Conservation (phyloP, 768 basidiomycete species). For the Agrocybe pediades region DNA sequence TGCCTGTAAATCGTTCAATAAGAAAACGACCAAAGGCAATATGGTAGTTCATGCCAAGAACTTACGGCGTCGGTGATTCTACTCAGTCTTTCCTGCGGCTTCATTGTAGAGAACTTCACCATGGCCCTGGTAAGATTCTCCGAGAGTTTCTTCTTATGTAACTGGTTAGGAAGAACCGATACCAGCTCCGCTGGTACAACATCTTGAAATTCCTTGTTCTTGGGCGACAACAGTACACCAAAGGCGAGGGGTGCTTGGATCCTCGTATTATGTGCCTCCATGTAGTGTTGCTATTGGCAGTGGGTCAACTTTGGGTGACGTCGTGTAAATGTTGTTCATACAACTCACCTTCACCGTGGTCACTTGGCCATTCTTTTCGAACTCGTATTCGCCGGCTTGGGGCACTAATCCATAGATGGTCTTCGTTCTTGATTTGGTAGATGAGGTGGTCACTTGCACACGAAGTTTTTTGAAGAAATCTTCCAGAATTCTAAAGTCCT, state of each 20-base stretch:
- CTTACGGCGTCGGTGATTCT: slow-evolving; percentile 36
- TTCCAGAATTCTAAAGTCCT: slow-evolving; percentile 32
- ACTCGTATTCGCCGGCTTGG: slow-evolving; percentile 38
- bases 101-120: slow-evolving; percentile 50
- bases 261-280: slow-evolving; percentile 30
- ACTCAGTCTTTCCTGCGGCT: slow-evolving; percentile 40
- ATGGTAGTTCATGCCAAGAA: neutral
- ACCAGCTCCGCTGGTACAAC: slow-evolving; percentile 57
- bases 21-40: neutral
- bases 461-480: slow-evolving; percentile 38
- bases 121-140: slow-evolving; percentile 36
- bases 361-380: slow-evolving; percentile 35
- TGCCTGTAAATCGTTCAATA: slow-evolving; percentile 11
- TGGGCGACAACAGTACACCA: slow-evolving; percentile 35
- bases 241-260: slow-evolving; percentile 37
- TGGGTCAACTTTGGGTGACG: neutral
- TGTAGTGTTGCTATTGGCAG: slow-evolving; percentile 42
- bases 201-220: slow-evolving; percentile 24
- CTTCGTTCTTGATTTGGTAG: slow-evolving; percentile 24
- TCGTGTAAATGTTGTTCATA: neutral
- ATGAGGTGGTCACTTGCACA: slow-evolving; percentile 29
- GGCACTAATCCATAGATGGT: slow-evolving; percentile 38
- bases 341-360: slow-evolving; percentile 41
- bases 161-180: slow-evolving; percentile 44
- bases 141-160: slow-evolving; percentile 47